Base-by-base conservation (phyloP, 495 filamentous ascomycete species). In the Parmelia sp. region DNA sequence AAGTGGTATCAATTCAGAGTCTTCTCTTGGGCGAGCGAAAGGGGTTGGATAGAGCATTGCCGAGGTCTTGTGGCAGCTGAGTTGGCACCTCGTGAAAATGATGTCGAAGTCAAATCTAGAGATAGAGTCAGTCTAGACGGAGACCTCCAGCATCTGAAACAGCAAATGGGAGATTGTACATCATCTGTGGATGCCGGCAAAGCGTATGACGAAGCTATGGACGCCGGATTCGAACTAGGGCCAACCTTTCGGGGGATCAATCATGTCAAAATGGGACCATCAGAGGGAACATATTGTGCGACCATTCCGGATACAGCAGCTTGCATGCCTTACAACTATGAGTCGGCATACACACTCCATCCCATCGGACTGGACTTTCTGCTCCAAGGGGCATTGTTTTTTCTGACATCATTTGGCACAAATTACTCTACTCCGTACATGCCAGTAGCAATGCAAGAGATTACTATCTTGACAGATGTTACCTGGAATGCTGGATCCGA, bases 1-100 rank as follows among this genome's bases (percentile, higher is more conserved):
- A 45, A 1, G 0, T 60, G 58, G 58, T 45, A 39, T 31, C 36
- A 47, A 5, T 60, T 60, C 39, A 60, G 33, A 15, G 37, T 60
- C 1, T 60, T 11, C 5, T 60, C 58, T n/a, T 60, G 58, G 58
- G 33, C 39, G 0, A 33, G 15, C 11, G 58, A 60, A 27, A 15
- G 58, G 47, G 58, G 37, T 23, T 60, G 58, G 58, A 11, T 60
- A 21, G 27, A 60, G 3, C 58, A 60, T 23, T 60, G 58, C 37
- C 15, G 17, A 2, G 58, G 58, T 19, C 0, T 45, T 1, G 39
- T 60, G 21, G 58, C 25, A 29, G 9, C 58, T 33, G 3, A n/a
- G n/a, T n/a, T n/a, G n/a, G n/a, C n/a, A n/a, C n/a, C n/a, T n/a
- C n/a, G n/a, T n/a, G n/a, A n/a, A n/a, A n/a, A n/a, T n/a, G n/a